A percentile compares a stretch with the other conserved stretches of the same genome.
Evolutionary conservation across 306 rosid genomes (phyloP).

Genomic region (Rubus idaeus): DNA sequence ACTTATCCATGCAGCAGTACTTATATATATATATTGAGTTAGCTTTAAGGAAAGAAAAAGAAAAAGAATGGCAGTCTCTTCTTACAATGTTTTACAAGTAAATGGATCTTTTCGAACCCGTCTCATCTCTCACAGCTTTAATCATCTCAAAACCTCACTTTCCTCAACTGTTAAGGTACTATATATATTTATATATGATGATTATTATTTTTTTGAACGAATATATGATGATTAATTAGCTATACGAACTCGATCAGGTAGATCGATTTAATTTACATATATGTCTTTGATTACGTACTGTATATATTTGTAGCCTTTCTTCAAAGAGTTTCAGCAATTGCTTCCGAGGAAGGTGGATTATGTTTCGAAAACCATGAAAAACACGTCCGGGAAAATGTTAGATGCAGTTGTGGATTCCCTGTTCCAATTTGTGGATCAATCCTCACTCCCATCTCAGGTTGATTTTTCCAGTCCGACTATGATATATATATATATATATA

Average conservation of each 20-base stretch:
- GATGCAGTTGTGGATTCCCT: conserved; percentile 51
- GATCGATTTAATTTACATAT: neutral
- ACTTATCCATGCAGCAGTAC: neutral
- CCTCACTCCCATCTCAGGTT: conserved; percentile 63
- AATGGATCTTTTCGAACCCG: neutral
- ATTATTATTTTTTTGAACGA: no score
- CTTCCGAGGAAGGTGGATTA: neutral
- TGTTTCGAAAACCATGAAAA: conserved; percentile 21
- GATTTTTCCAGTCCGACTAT: neutral
- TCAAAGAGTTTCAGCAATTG: neutral
- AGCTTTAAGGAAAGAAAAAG: neutral
- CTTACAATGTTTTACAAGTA: neutral
- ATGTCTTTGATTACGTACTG: neutral
- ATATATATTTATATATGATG: no score
- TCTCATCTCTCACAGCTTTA: neutral
- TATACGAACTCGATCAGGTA: neutral
- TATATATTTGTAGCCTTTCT: conserved; percentile 3
- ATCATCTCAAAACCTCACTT: conserved; percentile 10
- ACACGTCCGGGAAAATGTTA: conserved; percentile 22
- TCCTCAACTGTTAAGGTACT: conserved; percentile 22
- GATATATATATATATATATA: no score
- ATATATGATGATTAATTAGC: neutral
- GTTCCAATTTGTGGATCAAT: conserved; percentile 50
- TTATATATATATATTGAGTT: neutral
- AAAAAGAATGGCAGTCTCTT: neutral